Evolutionary conservation across 257 asterid species (phyloP).

Genomic region (Hygrophila difformis): DNA sequence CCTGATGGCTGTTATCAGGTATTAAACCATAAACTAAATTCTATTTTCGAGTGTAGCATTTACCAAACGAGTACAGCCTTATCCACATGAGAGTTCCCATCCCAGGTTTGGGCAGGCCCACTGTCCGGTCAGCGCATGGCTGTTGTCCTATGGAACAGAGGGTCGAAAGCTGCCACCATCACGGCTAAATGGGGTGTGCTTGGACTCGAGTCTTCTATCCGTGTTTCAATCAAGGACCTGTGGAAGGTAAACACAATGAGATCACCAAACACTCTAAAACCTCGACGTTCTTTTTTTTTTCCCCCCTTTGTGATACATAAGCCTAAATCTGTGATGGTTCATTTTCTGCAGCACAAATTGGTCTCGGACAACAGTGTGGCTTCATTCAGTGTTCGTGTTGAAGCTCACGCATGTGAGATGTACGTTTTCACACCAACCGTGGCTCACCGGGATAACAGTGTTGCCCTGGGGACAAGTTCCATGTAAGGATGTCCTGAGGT

Average conservation of each 20-base stretch:
- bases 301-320: too few species aligned
- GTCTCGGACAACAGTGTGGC: conserved; percentile 35
- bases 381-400: conserved; percentile 52
- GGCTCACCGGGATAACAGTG: too few species aligned
- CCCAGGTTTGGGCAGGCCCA: conserved; percentile 97
- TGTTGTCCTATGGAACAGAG: conserved; percentile 80
- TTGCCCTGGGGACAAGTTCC: too few species aligned
- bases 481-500: too few species aligned
- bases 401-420: conserved; percentile 64
- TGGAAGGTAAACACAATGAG: conserved; percentile 77
- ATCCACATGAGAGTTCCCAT: not conserved
- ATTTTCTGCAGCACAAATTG: conserved; percentile 64
- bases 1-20: conserved; percentile 61
- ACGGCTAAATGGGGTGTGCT: conserved; percentile 55
- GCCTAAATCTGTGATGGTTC: not conserved
- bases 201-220: conserved; percentile 66
- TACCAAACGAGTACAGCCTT: too few species aligned
- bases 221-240: conserved; percentile 69
- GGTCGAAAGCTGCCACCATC: conserved; percentile 48
- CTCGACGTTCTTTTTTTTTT: too few species aligned
- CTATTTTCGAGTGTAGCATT: too few species aligned
- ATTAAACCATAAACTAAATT: not conserved
- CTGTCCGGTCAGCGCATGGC: conserved; percentile 66
- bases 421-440: conserved; percentile 68
- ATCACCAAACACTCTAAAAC: not conserved